Base-by-base conservation (phyloP, 164 flowering plant genomes). In the Euptelea pleiosperma region DNA sequence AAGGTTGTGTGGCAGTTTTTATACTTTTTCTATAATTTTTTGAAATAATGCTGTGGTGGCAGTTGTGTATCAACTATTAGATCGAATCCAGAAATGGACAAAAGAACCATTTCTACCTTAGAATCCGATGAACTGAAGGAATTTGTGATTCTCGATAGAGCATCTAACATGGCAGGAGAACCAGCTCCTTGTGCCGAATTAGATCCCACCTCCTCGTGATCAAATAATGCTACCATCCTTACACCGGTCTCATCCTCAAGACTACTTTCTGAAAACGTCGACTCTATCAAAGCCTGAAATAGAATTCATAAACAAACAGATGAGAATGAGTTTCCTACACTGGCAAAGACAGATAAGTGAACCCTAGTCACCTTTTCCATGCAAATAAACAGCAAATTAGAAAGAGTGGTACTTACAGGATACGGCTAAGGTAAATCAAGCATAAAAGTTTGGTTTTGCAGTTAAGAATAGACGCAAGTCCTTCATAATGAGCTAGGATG, bases 151-250 rank as follows among this genome's bases (percentile, higher is more conserved):
- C 91, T 78, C 15, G 96, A 80, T 16, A 93, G 57, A 75, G 97
- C 91, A 81, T 91, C 94, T n/a, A 86, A 65, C 86, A 86, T 73
- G 62, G 52, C 95, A 46, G 97, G 97, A 69, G 99, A 93, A 11
- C 99, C 99, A 68, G 99, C 97, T 72, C 97, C 99, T 72, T 93
- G 99, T 47, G 97, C 99, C 56, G 99, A 82, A 60, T 75, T 31
- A 18, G 87, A 82, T 40, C 87, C 87, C 34, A 82, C 82, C 58
- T 82, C 87, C 70, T 82, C 87, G 28, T 82, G 84, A 64, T 82
- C 87, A 69, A 80, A 82, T 53, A 82, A 64, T 10, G 97, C 91
- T 35, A 90, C 89, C 89, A 93, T 81, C 73, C 96, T 85, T 52
- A 93, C 82, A 56, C 97, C 97, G 67, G 68, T 62, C 62, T 82